Conservation (phyloP, 139 green algal genomes). For the Marvania coccoides region DNA sequence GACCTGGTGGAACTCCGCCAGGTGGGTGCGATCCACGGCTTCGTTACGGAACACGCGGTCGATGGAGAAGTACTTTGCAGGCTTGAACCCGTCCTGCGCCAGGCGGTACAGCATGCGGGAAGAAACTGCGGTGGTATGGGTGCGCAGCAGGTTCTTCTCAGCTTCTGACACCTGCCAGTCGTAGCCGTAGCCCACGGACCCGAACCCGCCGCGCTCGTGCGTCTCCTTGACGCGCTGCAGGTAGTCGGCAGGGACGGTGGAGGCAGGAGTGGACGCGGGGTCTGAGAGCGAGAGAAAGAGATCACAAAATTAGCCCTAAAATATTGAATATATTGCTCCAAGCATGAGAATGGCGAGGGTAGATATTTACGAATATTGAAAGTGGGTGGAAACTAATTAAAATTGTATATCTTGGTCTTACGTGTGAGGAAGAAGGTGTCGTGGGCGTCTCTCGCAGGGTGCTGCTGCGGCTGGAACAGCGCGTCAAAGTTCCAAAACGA, state of each 20-base stretch:
- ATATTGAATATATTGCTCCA: neutral
- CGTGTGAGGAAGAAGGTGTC: slow-evolving; percentile 98
- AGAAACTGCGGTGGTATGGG: slow-evolving; percentile 97
- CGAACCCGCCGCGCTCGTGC: slow-evolving; percentile 83
- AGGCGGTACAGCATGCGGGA: slow-evolving; percentile 93
- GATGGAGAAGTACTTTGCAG: slow-evolving; percentile 88
- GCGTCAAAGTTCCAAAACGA: slow-evolving; percentile 99
- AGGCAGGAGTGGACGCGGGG: slow-evolving; percentile 48
- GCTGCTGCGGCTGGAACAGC: slow-evolving; percentile 98
- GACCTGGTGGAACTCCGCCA: slow-evolving; percentile 99
- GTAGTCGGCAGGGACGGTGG: slow-evolving; percentile 74
- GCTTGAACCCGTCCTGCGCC: slow-evolving; percentile 60
- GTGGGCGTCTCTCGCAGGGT: slow-evolving; percentile 94
- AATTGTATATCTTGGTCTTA: slow-evolving; percentile 7
- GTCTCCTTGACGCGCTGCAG: slow-evolving; percentile 68
- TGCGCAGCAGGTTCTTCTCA: slow-evolving; percentile 97
- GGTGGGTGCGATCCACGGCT: slow-evolving; percentile 94
- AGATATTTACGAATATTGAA: neutral
- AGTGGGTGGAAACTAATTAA: neutral
- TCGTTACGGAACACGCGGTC: slow-evolving; percentile 99
- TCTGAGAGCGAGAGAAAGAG: slow-evolving; percentile 23
- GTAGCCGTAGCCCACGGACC: slow-evolving; percentile 84
- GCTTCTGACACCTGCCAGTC: slow-evolving; percentile 84
- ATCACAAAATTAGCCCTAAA: neutral
- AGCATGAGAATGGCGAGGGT: neutral